Base-by-base conservation (phyloP, 2,329 filamentous ascomycete species). In the Metarhizium rileyi region DNA sequence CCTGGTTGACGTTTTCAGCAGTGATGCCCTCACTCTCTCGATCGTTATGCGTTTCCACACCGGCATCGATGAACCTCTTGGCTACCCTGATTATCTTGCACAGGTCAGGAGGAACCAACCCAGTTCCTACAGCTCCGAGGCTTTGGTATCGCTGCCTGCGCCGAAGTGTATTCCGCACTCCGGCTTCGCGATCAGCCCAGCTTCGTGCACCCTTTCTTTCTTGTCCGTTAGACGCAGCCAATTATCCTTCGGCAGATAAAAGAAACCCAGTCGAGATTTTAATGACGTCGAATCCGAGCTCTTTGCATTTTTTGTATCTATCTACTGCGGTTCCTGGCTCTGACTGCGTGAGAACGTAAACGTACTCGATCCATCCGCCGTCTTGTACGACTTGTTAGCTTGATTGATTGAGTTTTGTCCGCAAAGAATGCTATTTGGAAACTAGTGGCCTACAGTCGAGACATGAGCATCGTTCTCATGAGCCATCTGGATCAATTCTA, bases 21-120 rank as follows among this genome's bases (percentile, higher is more conserved):
- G 76, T 79, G 54, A 80, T 79, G 0, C 76, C 76, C 61, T 79
- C 75, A n/a, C 74, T 77, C 57, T 77, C 57, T 80, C 75, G 49
- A 78, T 76, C 75, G 80, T 80, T 56, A 79, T 66, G 8, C 74
- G 64, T 59, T n/a, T 78, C 75, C 3, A 80, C 74, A 0, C 75
- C 76, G 0, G 66, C 70, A 18, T 73, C 66, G 16, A 78, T 65
- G 53, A 79, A 79, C 40, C 65, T 64, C 51, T 64, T 70, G 10
- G 72, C 75, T 53, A 77, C 58, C 49, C 72, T 70, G 20, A 77
- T 66, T 68, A 38, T 38, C 18, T 38, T 38, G 35, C 16, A 38
- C 7, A n/a, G 35, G 16, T 38, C 35, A 16, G 35, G 20, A 6
- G 18, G 35, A 8, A 16, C 35, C 35, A 38, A 8, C 35, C 35